Evolutionary conservation across 1,139 yeast genomes (phyloP).

Genomic region (Yamadazyma sp.): DNA sequence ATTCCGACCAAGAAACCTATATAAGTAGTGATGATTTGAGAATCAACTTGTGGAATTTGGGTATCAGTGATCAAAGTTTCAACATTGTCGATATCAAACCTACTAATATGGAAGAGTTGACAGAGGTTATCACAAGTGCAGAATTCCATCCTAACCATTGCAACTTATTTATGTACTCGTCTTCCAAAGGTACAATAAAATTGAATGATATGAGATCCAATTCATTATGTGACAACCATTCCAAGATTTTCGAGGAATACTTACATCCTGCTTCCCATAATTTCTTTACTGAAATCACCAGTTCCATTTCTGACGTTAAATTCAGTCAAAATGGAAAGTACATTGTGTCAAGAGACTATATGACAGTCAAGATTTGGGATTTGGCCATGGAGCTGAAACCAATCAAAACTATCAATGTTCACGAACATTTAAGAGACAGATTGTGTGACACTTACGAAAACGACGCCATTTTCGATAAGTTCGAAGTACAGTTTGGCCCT

Average conservation of each 20-base stretch:
- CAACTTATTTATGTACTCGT: constrained; percentile 94
- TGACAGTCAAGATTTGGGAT: constrained; percentile 98
- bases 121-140: constrained; percentile 97
- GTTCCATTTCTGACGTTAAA: constrained; percentile 91
- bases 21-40: constrained; percentile 92
- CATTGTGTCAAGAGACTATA: constrained; percentile 92
- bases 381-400: constrained; percentile 96
- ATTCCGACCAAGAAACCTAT: constrained; percentile 95
- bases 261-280: constrained; percentile 91
- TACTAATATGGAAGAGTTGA: constrained; percentile 96
- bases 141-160: constrained; percentile 95
- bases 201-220: constrained; percentile 96
- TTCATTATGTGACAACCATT: constrained; percentile 88
- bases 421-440: constrained; percentile 90
- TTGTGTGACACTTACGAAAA: constrained; percentile 97
- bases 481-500: constrained; percentile 93
- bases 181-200: constrained; percentile 93
- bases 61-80: constrained; percentile 92
- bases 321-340: constrained; percentile 92
- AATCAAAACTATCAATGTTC: constrained; percentile 88
- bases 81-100: constrained; percentile 98
- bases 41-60: constrained; percentile 93
- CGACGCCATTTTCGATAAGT: constrained; percentile 97
- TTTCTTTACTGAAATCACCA: constrained; percentile 95
- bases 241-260: constrained; percentile 89